phyloP scores from a whole-genome alignment of 306 rosid species.

The Carpinus viminea region DNA sequence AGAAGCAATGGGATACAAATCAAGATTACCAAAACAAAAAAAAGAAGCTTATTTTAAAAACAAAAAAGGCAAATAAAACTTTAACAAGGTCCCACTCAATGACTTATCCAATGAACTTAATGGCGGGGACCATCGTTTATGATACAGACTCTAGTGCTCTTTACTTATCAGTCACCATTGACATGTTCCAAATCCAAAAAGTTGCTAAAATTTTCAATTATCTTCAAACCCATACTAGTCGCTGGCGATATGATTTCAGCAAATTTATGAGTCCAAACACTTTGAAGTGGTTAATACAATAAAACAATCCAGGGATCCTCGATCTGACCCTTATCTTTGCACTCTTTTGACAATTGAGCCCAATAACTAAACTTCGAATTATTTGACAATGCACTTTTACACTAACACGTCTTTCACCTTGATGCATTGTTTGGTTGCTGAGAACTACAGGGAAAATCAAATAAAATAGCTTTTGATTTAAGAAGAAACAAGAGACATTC shows the following conservation, averaged over 20 bases:
- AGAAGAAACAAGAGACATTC: neutral
- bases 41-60: constrained; percentile 42
- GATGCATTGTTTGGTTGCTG: constrained; percentile 1
- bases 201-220: constrained; percentile 33
- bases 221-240: constrained; percentile 32
- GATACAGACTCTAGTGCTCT: constrained; percentile 46
- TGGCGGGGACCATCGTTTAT: constrained; percentile 73
- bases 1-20: constrained; percentile 32
- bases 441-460: constrained; percentile 9
- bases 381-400: constrained; percentile 9
- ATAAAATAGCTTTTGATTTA: neutral
- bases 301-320: constrained; percentile 13
- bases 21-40: constrained; percentile 1
- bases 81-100: constrained; percentile 60
- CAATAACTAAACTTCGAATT: constrained; percentile 14
- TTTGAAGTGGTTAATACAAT: constrained; percentile 12
- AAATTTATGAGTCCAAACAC: constrained; percentile 25
- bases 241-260: constrained; percentile 21
- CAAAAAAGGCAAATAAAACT: constrained; percentile 45
- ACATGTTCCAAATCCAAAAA: constrained; percentile 38
- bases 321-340: constrained; percentile 14
- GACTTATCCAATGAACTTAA: constrained; percentile 48
- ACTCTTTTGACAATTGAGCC: constrained; percentile 26
- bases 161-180: constrained; percentile 40
- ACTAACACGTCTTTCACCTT: constrained; percentile 23